Conservation (phyloP, 768 basidiomycete species). For the Leccinum arenicola region DNA sequence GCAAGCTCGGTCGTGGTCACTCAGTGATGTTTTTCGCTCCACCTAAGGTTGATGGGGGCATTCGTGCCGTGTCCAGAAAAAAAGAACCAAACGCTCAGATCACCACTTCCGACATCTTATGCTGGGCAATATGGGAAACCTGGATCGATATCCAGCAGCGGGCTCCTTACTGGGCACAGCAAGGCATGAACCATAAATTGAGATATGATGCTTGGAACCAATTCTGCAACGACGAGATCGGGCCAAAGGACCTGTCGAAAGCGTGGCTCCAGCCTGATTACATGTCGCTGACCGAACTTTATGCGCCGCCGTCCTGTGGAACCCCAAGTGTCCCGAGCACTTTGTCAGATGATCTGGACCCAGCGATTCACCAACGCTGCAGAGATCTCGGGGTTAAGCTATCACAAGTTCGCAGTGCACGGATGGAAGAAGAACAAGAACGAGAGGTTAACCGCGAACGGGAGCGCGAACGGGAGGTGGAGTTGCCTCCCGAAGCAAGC, state of each 20-base stretch:
- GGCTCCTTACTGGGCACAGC: background rate
- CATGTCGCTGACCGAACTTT: background rate
- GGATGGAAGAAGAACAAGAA: background rate
- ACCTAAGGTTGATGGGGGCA: constrained; percentile 44
- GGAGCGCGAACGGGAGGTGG: background rate
- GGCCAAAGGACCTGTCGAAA: background rate
- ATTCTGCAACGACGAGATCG: background rate
- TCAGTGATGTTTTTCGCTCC: too few relatives aligned
- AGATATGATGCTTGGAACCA: background rate
- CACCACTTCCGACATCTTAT: background rate
- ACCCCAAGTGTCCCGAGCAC: too few relatives aligned
- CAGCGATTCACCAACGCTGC: too few relatives aligned
- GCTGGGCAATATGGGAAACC: background rate
- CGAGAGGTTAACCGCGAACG: background rate
- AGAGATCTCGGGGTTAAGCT: background rate
- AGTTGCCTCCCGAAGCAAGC: background rate
- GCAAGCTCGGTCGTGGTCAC: too few relatives aligned
- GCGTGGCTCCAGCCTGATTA: background rate
- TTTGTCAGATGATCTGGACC: too few relatives aligned
- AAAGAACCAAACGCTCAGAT: constrained; percentile 36
- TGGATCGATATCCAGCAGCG: background rate
- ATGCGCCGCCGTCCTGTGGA: background rate
- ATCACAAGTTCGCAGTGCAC: background rate
- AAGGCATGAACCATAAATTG: background rate
- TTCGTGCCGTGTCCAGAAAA: constrained; percentile 51